Percentiles rank a stretch among this genome's conserved stretches.
phyloP scores from a whole-genome alignment of 2,329 filamentous ascomycete genomes.

The Plectosphaerella sp. region DNA sequence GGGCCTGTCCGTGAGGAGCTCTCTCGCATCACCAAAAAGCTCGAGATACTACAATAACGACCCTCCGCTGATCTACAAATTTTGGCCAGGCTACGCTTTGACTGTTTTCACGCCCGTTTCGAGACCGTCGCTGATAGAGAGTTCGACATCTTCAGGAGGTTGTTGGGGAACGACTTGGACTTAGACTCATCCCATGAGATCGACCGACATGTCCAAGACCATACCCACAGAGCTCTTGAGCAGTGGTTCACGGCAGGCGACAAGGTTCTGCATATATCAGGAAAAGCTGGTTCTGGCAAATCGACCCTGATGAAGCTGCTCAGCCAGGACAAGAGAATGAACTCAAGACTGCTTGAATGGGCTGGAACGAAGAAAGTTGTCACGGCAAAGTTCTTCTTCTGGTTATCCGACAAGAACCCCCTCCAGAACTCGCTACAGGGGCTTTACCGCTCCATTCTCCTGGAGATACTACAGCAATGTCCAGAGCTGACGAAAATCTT shows the following conservation, averaged over 20 bases:
- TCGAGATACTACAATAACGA: background rate
- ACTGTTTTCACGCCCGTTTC: background rate
- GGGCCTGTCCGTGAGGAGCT: background rate
- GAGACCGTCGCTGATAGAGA: background rate
- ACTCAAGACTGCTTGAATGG: background rate
- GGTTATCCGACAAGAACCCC: conserved; percentile 5
- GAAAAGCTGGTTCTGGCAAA: conserved; percentile 6
- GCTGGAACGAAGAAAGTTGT: conserved; percentile 4
- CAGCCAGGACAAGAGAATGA: background rate
- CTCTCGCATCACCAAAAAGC: background rate
- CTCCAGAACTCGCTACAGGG: conserved; percentile 13
- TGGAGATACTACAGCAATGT: conserved; percentile 9
- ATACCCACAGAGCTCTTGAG: background rate
- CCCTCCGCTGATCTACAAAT: background rate
- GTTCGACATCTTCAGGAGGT: background rate
- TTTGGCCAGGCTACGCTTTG: background rate
- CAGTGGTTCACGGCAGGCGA: background rate
- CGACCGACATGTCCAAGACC: too few relatives aligned
- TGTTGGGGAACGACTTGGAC: too few relatives aligned
- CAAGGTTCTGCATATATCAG: conserved; percentile 5
- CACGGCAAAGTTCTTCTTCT: conserved; percentile 8
- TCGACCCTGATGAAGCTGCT: conserved; percentile 11
- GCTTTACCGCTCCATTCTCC: conserved; percentile 13
- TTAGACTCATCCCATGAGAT: too few relatives aligned
- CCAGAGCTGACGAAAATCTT: background rate